Conservation (phyloP, 495 filamentous ascomycete species). For the Aspergillus leporis region DNA sequence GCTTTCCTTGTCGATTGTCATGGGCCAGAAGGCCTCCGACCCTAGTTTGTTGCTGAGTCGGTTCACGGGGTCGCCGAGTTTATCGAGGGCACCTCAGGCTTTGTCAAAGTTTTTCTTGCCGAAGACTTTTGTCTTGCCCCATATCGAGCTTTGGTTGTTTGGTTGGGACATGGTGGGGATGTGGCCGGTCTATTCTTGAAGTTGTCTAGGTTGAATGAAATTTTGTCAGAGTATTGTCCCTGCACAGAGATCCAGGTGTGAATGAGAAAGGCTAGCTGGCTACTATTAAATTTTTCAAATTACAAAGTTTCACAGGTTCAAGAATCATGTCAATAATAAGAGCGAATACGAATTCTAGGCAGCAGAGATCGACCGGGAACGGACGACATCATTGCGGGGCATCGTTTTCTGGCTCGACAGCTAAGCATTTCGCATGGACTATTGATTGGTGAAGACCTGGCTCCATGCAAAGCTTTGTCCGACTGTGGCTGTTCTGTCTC, state of each 20-base stretch:
- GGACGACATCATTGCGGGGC: constrained; percentile 3
- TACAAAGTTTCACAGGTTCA: no score
- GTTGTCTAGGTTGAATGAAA: no score
- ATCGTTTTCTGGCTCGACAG: background rate
- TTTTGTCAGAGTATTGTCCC: no score
- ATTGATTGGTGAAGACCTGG: background rate
- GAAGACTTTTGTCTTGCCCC: background rate
- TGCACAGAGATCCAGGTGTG: no score
- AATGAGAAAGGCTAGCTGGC: no score
- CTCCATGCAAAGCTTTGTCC: no score
- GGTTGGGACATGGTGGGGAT: background rate
- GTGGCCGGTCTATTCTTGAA: no score
- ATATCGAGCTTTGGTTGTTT: background rate
- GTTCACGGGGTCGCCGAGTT: constrained; percentile 58
- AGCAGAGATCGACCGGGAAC: background rate
- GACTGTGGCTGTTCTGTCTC: background rate
- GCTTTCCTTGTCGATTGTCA: constrained; percentile 65
- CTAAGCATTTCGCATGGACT: background rate
- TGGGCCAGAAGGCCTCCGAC: constrained; percentile 69
- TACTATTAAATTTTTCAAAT: no score
- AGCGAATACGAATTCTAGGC: background rate
- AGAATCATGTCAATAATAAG: background rate
- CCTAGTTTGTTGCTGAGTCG: constrained; percentile 63
- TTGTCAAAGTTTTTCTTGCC: constrained; percentile 38
- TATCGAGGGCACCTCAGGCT: constrained; percentile 33